phyloP scores from a whole-genome alignment of 2,329 filamentous ascomycete species.

The Gremmenia infestans region DNA sequence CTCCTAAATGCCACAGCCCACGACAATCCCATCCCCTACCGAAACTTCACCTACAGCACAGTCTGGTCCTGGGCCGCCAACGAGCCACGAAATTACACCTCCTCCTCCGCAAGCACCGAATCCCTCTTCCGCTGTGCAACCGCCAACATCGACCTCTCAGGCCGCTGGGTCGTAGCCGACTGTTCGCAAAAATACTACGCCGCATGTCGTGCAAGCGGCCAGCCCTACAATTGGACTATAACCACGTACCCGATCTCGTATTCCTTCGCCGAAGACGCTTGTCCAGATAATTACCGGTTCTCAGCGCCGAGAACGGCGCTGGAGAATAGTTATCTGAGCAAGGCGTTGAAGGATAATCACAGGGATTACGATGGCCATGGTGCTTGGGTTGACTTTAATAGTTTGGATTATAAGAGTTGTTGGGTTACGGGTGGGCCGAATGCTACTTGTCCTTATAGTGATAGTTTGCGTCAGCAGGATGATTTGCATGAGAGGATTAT shows the following conservation, averaged over 20 bases:
- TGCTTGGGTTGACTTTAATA: conserved; percentile 59
- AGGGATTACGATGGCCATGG: conserved; percentile 28
- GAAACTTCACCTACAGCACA: conserved; percentile 41
- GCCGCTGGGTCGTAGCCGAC: conserved; percentile 54
- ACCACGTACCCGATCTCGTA: conserved; percentile 40
- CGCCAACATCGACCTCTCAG: conserved; percentile 39
- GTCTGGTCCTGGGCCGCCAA: conserved; percentile 57
- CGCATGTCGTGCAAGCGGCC: conserved; percentile 49
- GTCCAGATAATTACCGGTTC: conserved; percentile 46
- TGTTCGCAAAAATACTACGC: conserved; percentile 47
- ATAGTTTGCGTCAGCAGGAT: conserved; percentile 31
- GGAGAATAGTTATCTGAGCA: conserved; percentile 54
- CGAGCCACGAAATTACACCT: conserved; percentile 47
- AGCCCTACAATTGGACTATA: conserved; percentile 56
- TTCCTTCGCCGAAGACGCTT: conserved; percentile 40
- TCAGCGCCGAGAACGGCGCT: conserved; percentile 55
- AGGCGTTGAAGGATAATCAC: conserved; percentile 22
- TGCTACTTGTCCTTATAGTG: conserved; percentile 52
- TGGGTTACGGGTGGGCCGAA: conserved; percentile 55
- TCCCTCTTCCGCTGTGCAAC: conserved; percentile 50
- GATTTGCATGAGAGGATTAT: conserved; percentile 43
- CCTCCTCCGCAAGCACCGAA: conserved; percentile 24
- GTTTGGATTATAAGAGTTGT: conserved; percentile 49
- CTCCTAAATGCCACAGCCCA: conserved; percentile 34
- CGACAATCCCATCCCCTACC: conserved; percentile 42